Base-by-base conservation (phyloP, 139 green algal genomes). In the Chlorella sorokiniana region DNA sequence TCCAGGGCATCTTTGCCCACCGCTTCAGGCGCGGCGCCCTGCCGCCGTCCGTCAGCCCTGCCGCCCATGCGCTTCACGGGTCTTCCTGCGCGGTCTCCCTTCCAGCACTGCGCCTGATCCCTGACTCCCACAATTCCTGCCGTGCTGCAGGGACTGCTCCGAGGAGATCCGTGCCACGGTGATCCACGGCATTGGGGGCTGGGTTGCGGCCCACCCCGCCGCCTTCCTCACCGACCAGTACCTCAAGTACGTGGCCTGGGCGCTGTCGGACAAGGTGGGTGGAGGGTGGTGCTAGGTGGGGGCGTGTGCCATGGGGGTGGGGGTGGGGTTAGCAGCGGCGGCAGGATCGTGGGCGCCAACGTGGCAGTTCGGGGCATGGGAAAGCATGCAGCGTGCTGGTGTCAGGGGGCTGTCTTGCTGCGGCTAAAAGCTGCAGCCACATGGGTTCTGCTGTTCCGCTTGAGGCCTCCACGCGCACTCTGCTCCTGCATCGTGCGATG, bases 161-260 rank as follows among this genome's bases (percentile, higher is more conserved):
- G 70, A 87, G 8, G 87, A 92, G 37, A 91, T 99, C 31, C 89
- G 96, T 14, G 80, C 86, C 29, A 80, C 87, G 0, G 92, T 96
- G 31, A 92, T 98, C 31, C 70, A 85, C 35, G 85, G 89, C n/a
- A 87, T 99, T n/a, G 95, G 94, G 1, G 22, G 76, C 69, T 99
- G 96, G 96, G 90, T 96, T 23, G n/a, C 38, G 29, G 67, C 81
- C 14, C 68, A 91, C 62, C 95, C 96, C 16, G 72, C 89, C 1
- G 76, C 87, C 59, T 99, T 96, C 84, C 86, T 98, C 52, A 82
- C 87, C 25, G 93, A 98, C 77, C 38, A 86, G 1, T 96, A 98
- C 89, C 90, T 99, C 73, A 98, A 99, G 88, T 99, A 99, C 91
- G 76, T 99, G n/a, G 96, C 92, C 9, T 99, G 96, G 96, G 91